These are phyloP conservation scores for Myriosclerotinia scirpicola DNA, from an alignment of 2,329 filamentous ascomycete species.

Conservation along the genomic window DNA sequence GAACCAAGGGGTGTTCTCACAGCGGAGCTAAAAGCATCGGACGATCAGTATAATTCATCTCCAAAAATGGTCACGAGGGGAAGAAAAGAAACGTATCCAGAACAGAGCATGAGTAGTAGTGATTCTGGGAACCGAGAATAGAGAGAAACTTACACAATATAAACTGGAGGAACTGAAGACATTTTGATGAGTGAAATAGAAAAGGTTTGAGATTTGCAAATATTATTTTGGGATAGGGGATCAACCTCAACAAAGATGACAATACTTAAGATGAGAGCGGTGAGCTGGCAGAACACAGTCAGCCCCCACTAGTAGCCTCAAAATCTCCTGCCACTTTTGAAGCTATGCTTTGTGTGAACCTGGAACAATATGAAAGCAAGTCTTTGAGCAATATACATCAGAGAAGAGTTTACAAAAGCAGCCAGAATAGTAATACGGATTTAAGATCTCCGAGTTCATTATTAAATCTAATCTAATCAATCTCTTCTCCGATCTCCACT, in stretches of 20 bases:
- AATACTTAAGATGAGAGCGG: slow-evolving; percentile 3
- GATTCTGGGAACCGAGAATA: neutral
- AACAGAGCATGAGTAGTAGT: neutral
- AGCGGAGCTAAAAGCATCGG: slow-evolving; percentile 52
- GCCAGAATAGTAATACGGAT: neutral
- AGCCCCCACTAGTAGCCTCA: neutral
- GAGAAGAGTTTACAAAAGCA: neutral
- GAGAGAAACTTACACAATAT: slow-evolving; percentile 64
- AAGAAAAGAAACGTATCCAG: neutral
- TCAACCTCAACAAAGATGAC: slow-evolving; percentile 18
- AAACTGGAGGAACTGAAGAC: slow-evolving; percentile 81
- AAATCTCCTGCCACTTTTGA: slow-evolving; percentile 12
- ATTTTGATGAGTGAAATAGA: slow-evolving; percentile 51
- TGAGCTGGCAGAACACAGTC: neutral
- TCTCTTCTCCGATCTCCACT: slow-evolving; percentile 1
- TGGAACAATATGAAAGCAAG: neutral
- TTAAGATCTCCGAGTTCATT: neutral
- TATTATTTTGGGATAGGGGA: neutral
- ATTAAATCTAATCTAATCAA: slow-evolving; percentile 18
- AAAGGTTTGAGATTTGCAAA: slow-evolving; percentile 4
- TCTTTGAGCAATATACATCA: neutral
- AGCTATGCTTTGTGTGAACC: neutral
- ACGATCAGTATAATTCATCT: slow-evolving; percentile 4
- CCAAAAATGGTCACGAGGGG: neutral
- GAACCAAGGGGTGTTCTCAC: slow-evolving; percentile 89